phyloP scores from a whole-genome alignment of 2,329 filamentous ascomycete species.

The Xylariaceae sp. region DNA sequence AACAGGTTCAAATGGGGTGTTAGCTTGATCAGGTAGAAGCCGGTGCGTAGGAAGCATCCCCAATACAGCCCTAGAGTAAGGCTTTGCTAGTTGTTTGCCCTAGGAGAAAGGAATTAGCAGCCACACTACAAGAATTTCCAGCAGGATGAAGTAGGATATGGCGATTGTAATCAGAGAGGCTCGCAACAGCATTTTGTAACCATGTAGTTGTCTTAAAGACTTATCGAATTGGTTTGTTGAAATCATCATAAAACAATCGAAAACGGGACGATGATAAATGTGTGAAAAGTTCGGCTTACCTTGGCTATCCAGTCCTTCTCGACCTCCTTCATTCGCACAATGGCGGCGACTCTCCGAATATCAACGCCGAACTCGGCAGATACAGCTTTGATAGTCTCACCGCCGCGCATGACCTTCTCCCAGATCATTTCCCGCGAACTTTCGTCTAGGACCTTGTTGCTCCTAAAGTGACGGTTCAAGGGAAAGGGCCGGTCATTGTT shows the following conservation, averaged over 20 bases:
- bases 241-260: slow-evolving; percentile 47
- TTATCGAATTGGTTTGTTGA: slow-evolving; percentile 84
- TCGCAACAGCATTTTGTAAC: slow-evolving; percentile 74
- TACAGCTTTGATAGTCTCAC: slow-evolving; percentile 67
- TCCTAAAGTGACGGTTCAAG: slow-evolving; percentile 64
- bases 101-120: slow-evolving; percentile 34
- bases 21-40: slow-evolving; percentile 47
- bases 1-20: slow-evolving; percentile 51
- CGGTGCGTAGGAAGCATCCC: slow-evolving; percentile 72
- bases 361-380: slow-evolving; percentile 74
- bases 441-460: slow-evolving; percentile 69
- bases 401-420: slow-evolving; percentile 57
- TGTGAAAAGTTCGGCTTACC: slow-evolving; percentile 52
- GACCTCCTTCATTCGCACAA: slow-evolving; percentile 78
- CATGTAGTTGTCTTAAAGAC: slow-evolving; percentile 97
- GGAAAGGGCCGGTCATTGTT: slow-evolving; percentile 58
- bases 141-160: slow-evolving; percentile 17
- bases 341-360: slow-evolving; percentile 76
- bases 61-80: slow-evolving; percentile 72
- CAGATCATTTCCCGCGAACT: slow-evolving; percentile 69
- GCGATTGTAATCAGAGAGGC: slow-evolving; percentile 59
- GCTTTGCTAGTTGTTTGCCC: slow-evolving; percentile 70
- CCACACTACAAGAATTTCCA: slow-evolving; percentile 19
- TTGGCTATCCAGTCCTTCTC: slow-evolving; percentile 72
- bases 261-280: not conserved